phyloP scores from a whole-genome alignment of 23 red algal species.

The Agarophyton chilense region DNA sequence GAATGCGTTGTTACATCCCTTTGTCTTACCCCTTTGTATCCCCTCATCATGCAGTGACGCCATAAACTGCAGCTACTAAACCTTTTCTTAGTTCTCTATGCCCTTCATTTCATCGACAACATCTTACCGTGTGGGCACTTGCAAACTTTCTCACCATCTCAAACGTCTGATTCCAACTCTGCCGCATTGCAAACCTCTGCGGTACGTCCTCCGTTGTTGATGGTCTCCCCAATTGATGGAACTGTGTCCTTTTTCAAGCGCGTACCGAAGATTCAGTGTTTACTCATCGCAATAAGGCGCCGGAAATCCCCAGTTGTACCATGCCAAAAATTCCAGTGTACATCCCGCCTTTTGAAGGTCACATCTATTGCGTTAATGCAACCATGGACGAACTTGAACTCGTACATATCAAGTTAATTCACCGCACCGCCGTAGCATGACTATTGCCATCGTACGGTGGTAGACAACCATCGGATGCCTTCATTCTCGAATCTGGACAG shows the following conservation, averaged over 20 bases:
- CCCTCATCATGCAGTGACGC: neutral
- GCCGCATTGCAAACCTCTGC: slow-evolving; percentile 5
- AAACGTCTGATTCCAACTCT: neutral
- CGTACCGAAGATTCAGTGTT: slow-evolving; percentile 36
- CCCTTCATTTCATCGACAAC: neutral
- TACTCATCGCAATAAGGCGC: slow-evolving; percentile 5
- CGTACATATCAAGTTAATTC: slow-evolving; percentile 42
- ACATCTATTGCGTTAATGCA: slow-evolving; percentile 53
- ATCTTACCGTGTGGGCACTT: neutral
- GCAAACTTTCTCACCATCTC: neutral
- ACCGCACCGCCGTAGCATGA: neutral
- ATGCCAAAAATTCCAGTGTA: slow-evolving; percentile 49
- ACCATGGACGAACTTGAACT: slow-evolving; percentile 28
- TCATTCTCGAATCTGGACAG: slow-evolving; percentile 34
- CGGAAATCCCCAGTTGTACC: slow-evolving; percentile 55
- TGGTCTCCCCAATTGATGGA: slow-evolving; percentile 64
- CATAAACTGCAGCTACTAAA: neutral
- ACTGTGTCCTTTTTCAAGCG: slow-evolving; percentile 56
- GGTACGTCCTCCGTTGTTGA: slow-evolving; percentile 20
- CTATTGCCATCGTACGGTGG: neutral
- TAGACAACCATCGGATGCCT: slow-evolving; percentile 20
- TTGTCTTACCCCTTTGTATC: too few relatives aligned
- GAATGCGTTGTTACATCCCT: too few relatives aligned
- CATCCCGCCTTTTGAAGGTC: slow-evolving; percentile 63
- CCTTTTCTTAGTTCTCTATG: neutral